Evolutionary conservation across 2,329 filamentous ascomycete species (phyloP), one percentile per base, ranked within the genome.

Genomic region (Aspergillus neotritici): DNA sequence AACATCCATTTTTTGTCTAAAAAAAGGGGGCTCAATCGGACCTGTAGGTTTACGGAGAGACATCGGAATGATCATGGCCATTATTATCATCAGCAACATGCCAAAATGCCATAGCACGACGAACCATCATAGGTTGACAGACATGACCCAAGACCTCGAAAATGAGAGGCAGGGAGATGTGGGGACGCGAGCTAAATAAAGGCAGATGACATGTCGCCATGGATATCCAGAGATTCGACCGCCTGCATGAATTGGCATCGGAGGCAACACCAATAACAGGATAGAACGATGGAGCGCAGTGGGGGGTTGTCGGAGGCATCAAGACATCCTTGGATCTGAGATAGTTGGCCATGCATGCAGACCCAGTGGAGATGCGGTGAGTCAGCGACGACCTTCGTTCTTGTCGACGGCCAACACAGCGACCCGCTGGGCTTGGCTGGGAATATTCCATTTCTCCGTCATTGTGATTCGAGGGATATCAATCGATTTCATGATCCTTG

Each of bases 201-300:
- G 48, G 49, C 48, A 46, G 52, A 52, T 56, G 55, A 56, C 52
- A 55, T 57, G 55, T 55, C 50, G 41, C 47, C 41, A 38, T 40
- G 40, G 44, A 43, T 49, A 46, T 47, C 54, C 54, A 52, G 45
- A 55, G 49, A 43, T 47, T 49, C 38, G 29, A 40, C 41, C 34
- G 46, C 46, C 45, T 46, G 48, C 50, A 55, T 53, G 40, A 43
- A 42, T 49, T 49, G 48, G 48, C 41, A 52, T 39, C 31, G 28
- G 37, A 44, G 40, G 31, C 31, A 49, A 43, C 43, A 53, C 51
- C 55, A 55, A 53, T 47, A 48, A 40, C 40, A 34, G 14, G 31
- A 29, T 37, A 40, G 37, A 21, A 44, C 21, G 21, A 43, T 49
- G 46, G 48, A 46, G 42, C 48, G 35, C 40, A 48, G 49, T 53